Base-by-base conservation (phyloP, 2,329 filamentous ascomycete genomes). In the Colletotrichum chrysophilum region DNA sequence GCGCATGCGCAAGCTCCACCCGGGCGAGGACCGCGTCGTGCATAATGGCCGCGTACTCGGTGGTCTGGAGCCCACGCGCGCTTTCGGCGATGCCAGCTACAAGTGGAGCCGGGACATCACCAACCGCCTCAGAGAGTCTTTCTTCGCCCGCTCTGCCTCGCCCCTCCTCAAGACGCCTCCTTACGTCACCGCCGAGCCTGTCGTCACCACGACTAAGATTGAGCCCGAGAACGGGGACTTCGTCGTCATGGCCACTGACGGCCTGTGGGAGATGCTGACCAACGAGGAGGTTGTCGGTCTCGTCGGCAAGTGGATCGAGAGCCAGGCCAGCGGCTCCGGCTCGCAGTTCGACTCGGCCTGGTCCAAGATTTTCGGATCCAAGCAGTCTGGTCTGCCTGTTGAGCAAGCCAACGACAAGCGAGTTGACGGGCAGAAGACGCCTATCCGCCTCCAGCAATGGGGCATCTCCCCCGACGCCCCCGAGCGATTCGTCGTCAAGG, bases 241-340 rank as follows among this genome's bases (percentile, higher is more conserved):
- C 80, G 89, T 99, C 14, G 96, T 99, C 77, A 93, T 99, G 89
- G 97, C 97, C 26, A 98, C 97, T 0, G 97, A 99, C 82, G 97
- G 97, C 5, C 89, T 99, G 1, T 99, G 97, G 97, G 97, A 99
- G 86, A 98, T 98, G 97, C 89, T 99, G 77, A 98, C 95, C 64
- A 99, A 98, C 81, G 97, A 99, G 83, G 97, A 99, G 87, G 97
- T 98, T 2, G 94, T 99, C 66, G 97, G 97, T 1, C 91, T 99
- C 4, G 97, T 99, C 6, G 97, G 96, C 18, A 95, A 98, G 84
- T 99, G 97, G 97, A 92, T 99, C 64, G 97, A 99, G 84, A 92
- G 91, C 26, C 94, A 98, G 83, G 87, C 87, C 43, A 66, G 81
- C 80, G 84, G 82, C 73, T 83, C 85, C 87, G 60, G 84, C 74